A percentile compares a stretch with the other conserved stretches of the same genome.
phyloP scores from a whole-genome alignment of 2,329 filamentous ascomycete genomes.

The Monilinia laxa region DNA sequence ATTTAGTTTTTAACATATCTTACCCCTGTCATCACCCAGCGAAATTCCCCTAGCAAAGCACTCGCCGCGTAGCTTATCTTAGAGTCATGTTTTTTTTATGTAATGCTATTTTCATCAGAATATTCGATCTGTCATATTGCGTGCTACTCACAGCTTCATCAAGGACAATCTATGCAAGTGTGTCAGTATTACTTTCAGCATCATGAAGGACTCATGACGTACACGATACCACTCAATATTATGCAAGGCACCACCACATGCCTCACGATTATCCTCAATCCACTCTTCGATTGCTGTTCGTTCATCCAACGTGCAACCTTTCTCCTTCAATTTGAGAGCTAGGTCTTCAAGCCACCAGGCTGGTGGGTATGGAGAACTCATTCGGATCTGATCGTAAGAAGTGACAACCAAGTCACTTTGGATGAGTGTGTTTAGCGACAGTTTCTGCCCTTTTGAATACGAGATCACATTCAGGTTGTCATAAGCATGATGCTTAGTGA shows the following conservation, averaged over 20 bases:
- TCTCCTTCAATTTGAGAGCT: not conserved
- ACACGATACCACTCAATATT: constrained; percentile 5
- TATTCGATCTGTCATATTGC: too few species aligned
- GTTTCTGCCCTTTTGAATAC: constrained; percentile 1
- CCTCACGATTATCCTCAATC: constrained; percentile 2
- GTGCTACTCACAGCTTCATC: constrained; percentile 10
- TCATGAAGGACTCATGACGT: not conserved
- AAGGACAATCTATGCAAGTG: constrained; percentile 5
- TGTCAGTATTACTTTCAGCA: not conserved
- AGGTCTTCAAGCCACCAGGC: not conserved
- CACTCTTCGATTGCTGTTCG: constrained; percentile 1
- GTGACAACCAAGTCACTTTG: constrained; percentile 2
- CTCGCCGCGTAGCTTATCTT: constrained; percentile 1
- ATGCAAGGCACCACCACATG: not conserved
- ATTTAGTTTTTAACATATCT: not conserved
- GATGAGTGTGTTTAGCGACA: not conserved
- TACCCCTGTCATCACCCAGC: constrained; percentile 14
- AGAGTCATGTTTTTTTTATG: constrained; percentile 5
- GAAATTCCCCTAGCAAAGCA: not conserved
- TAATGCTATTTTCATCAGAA: not conserved
- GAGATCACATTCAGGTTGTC: not conserved
- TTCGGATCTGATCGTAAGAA: not conserved
- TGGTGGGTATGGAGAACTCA: constrained; percentile 8
- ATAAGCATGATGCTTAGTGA: not conserved
- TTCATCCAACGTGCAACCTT: not conserved